Evolutionary conservation across 192 early-diverging fungal genomes (phyloP).

Genomic region (Cetraspora pellucida): DNA sequence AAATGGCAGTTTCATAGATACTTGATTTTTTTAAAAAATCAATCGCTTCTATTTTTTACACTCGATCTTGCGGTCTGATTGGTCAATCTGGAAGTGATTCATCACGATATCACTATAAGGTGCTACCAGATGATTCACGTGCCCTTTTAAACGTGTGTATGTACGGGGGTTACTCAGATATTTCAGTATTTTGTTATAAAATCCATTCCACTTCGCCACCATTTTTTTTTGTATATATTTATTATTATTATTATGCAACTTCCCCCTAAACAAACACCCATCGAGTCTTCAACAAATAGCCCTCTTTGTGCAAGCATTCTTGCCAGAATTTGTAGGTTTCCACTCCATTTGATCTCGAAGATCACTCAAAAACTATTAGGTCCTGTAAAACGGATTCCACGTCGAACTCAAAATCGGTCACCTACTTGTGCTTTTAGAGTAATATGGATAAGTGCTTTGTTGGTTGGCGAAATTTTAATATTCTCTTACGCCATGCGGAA

Average conservation of each 20-base stretch:
- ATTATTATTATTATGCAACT: constrained; percentile 23
- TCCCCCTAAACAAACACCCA: neutral
- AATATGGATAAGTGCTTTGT: constrained; percentile 23
- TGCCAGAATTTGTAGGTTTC: neutral
- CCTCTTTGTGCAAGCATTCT: neutral
- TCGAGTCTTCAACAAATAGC: neutral
- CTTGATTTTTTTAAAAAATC: too few relatives aligned
- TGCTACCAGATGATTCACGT: too few relatives aligned
- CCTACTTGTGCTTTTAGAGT: constrained; percentile 10
- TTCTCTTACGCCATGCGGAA: constrained; percentile 21
- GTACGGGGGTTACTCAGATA: too few relatives aligned
- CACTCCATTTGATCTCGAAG: neutral
- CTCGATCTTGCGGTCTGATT: too few relatives aligned
- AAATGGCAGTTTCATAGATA: too few relatives aligned
- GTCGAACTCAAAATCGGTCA: neutral
- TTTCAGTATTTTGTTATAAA: too few relatives aligned
- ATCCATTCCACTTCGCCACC: too few relatives aligned
- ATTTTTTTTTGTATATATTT: neutral
- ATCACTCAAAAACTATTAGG: constrained; percentile 7
- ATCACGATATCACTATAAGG: too few relatives aligned
- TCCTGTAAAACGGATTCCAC: constrained; percentile 6
- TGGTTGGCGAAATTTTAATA: constrained; percentile 27
- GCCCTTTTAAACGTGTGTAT: too few relatives aligned
- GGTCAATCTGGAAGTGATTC: too few relatives aligned
- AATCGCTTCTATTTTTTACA: too few relatives aligned